A percentile compares a stretch with the other conserved stretches of the same genome.
These are phyloP conservation scores for Fusarium redolens DNA, from an alignment of 2,329 filamentous ascomycete genomes.

Conservation along the genomic window DNA sequence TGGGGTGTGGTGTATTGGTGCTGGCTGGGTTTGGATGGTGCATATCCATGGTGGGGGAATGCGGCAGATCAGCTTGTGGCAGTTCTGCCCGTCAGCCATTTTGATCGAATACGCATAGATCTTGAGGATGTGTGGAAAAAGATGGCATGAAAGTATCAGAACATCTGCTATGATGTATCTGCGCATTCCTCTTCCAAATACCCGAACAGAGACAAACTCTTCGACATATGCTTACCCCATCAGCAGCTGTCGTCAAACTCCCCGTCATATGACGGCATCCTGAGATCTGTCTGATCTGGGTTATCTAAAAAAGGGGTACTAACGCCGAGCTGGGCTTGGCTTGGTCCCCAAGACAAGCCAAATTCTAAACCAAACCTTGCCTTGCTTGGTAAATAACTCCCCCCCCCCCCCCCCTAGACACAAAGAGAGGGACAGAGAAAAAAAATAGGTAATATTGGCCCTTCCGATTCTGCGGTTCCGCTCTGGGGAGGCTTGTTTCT, in stretches of 20 bases:
- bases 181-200: background rate
- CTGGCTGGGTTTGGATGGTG: conserved; percentile 5
- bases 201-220: background rate
- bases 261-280: conserved; percentile 39
- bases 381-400: background rate
- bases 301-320: conserved; percentile 31
- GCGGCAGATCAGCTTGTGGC: conserved; percentile 35
- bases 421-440: background rate
- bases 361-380: conserved; percentile 7
- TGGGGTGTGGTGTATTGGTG: conserved; percentile 1
- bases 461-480: conserved; percentile 35
- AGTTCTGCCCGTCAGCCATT: conserved; percentile 21
- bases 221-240: background rate
- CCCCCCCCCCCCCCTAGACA: background rate
- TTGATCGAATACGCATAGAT: background rate
- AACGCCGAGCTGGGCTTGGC: conserved; percentile 11
- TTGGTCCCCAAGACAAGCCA: conserved; percentile 8
- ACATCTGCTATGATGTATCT: background rate
- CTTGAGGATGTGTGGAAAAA: background rate
- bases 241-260: conserved; percentile 26
- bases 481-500: conserved; percentile 8
- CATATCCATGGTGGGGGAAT: conserved; percentile 28
- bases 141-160: background rate
- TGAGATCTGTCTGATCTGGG: conserved; percentile 35
- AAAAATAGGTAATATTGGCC: background rate